phyloP scores from a whole-genome alignment of 2,329 filamentous ascomycete genomes.

The Plectosphaerella sp. region DNA sequence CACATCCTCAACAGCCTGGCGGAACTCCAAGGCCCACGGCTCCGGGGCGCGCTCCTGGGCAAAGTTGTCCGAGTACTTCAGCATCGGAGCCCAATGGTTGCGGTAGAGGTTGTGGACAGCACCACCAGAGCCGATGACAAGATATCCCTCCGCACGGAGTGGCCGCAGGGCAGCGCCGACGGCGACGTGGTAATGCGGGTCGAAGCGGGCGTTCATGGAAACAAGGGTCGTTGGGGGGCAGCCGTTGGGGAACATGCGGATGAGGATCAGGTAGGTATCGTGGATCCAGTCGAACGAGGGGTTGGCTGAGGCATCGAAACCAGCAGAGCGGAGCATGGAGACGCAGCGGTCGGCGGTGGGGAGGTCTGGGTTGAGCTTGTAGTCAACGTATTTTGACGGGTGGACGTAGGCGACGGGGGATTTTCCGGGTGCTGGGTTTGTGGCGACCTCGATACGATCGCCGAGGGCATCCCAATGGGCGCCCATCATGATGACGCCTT shows the following conservation, averaged over 20 bases:
- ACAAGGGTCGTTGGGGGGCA: constrained; percentile 58
- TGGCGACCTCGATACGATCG: constrained; percentile 55
- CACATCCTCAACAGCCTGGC: constrained; percentile 59
- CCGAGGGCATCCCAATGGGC: constrained; percentile 61
- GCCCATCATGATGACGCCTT: constrained; percentile 64
- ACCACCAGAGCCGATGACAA: constrained; percentile 56
- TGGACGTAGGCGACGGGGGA: constrained; percentile 63
- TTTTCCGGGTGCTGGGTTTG: constrained; percentile 56
- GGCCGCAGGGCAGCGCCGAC: constrained; percentile 53
- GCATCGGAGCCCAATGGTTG: constrained; percentile 62
- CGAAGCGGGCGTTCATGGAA: constrained; percentile 31
- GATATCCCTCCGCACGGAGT: constrained; percentile 42
- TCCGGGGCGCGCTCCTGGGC: constrained; percentile 55
- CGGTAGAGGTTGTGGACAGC: constrained; percentile 68
- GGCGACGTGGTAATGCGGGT: constrained; percentile 40
- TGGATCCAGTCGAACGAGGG: constrained; percentile 66
- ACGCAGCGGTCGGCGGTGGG: constrained; percentile 45
- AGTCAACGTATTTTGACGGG: constrained; percentile 59
- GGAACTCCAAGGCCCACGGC: constrained; percentile 58
- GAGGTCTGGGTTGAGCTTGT: constrained; percentile 58
- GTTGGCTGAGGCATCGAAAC: constrained; percentile 51
- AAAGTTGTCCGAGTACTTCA: constrained; percentile 59
- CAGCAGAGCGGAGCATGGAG: constrained; percentile 40
- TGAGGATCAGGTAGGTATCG: constrained; percentile 64
- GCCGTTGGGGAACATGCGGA: constrained; percentile 63